Evolutionary conservation across 495 filamentous ascomycete species (phyloP).

Genomic region (Usnea hakonensis): DNA sequence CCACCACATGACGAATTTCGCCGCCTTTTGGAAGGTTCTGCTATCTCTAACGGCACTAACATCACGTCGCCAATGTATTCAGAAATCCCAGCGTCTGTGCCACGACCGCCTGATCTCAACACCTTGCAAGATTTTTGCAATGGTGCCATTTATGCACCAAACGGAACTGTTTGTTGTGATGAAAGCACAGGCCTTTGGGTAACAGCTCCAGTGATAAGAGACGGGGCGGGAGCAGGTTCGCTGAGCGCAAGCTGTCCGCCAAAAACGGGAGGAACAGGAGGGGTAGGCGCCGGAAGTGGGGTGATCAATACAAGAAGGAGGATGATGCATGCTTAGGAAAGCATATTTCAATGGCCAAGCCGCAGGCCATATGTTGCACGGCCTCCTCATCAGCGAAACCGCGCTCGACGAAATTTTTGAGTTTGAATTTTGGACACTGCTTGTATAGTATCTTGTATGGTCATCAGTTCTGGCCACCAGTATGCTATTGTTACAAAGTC

Average conservation of each 20-base stretch:
- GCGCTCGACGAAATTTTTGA: too few species aligned
- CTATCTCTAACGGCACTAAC: not conserved
- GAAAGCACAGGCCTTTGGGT: slow-evolving; percentile 2
- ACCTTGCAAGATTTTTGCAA: not conserved
- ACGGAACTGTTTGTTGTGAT: slow-evolving; percentile 4
- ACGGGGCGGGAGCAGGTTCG: not conserved
- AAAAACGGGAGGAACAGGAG: not conserved
- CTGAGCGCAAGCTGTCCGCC: not conserved
- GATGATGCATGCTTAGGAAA: not conserved
- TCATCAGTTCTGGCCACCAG: too few species aligned
- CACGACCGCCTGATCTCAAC: not conserved
- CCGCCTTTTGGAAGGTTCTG: not conserved
- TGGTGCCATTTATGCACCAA: not conserved
- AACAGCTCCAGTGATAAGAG: slow-evolving; percentile 3
- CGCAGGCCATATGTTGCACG: too few species aligned
- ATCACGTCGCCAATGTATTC: not conserved
- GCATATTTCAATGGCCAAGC: too few species aligned
- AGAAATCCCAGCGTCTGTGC: not conserved
- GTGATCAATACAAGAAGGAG: not conserved
- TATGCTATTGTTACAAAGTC: too few species aligned
- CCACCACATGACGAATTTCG: not conserved
- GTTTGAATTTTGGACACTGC: too few species aligned
- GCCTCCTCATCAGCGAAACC: too few species aligned
- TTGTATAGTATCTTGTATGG: too few species aligned
- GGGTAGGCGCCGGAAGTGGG: not conserved